Conservation (phyloP, 2,329 filamentous ascomycete species). For the Lachnellula willkommii region DNA sequence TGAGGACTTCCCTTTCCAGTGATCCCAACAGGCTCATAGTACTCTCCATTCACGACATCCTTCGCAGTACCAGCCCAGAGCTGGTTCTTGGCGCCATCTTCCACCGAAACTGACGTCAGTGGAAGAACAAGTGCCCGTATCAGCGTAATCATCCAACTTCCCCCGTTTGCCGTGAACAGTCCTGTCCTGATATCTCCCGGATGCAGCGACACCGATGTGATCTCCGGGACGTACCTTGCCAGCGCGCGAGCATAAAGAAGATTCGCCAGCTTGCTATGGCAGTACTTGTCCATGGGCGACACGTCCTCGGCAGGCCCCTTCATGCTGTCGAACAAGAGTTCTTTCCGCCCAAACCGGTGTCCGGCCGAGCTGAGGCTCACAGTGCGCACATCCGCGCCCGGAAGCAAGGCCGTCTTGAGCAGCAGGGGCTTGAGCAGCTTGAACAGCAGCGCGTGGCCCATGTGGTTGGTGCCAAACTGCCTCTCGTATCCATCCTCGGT, state of each 20-base stretch:
- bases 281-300: conserved; percentile 26
- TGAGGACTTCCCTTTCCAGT: neutral
- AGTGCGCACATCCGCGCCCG: conserved; percentile 5
- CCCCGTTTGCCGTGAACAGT: conserved; percentile 6
- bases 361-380: conserved; percentile 19
- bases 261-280: conserved; percentile 44
- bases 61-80: conserved; percentile 36
- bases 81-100: conserved; percentile 36
- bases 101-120: neutral
- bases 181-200: conserved; percentile 34
- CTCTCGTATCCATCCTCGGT: conserved; percentile 29
- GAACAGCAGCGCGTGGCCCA: conserved; percentile 9
- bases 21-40: conserved; percentile 22
- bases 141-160: neutral
- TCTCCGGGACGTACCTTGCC: conserved; percentile 33
- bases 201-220: conserved; percentile 35
- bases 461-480: conserved; percentile 27
- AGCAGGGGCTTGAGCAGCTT: conserved; percentile 10
- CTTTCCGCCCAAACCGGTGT: neutral
- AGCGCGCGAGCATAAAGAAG: conserved; percentile 38
- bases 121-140: neutral
- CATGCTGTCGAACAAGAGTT: conserved; percentile 29
- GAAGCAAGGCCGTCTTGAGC: conserved; percentile 5
- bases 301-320: neutral
- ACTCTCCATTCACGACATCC: conserved; percentile 29